Evolutionary conservation across 768 basidiomycete species (phyloP), one percentile per base, ranked within the genome.

Genomic region (Hypholoma fasciculare): DNA sequence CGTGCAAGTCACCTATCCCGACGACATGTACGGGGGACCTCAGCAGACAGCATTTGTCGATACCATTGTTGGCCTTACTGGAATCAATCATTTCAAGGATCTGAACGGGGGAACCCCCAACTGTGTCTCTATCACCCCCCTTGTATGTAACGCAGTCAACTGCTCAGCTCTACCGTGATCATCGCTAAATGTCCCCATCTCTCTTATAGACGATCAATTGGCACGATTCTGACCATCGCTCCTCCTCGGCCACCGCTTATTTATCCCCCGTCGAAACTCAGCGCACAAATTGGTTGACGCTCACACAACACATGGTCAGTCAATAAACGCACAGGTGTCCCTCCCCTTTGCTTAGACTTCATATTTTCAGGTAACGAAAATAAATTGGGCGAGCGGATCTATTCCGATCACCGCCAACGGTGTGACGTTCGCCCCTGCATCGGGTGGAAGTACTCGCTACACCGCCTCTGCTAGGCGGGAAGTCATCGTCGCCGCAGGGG

Each of bases 51-150:
- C 66, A n/a, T 86, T 85, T 64, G 67, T 81, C 44, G 57, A 75
- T 52, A 79, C 82, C 2, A 77, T 83, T 52, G 72, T 75, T 26
- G 72, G 72, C 43, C 61, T 82, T 11, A 82, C 80, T 6, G 82
- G 81, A 1, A 82, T 84, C 58, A 73, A 63, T 7, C 81, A 75
- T 53, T 78, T 58, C 64, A 71, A 72, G 36, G 84, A 86, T 65
- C 63, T 83, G 40, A 85, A 84, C 63, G 83, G 84, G 27, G 83
- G 84, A 0, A 75, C 74, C 13, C 78, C 82, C 7, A 83, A 84
- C 60, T 79, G 79, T 56, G 84, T 86, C 3, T 79, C 82, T 0
- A 78, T 82, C 60, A 82, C 81, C 8, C 84, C 84, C 4, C 65
- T 81, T 17, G 82, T 82, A 54, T 51, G 75, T 20, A 46, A 2